These are phyloP conservation scores for Lachnellula occidentalis DNA, from an alignment of 2,329 filamentous ascomycete species.

Conservation along the genomic window DNA sequence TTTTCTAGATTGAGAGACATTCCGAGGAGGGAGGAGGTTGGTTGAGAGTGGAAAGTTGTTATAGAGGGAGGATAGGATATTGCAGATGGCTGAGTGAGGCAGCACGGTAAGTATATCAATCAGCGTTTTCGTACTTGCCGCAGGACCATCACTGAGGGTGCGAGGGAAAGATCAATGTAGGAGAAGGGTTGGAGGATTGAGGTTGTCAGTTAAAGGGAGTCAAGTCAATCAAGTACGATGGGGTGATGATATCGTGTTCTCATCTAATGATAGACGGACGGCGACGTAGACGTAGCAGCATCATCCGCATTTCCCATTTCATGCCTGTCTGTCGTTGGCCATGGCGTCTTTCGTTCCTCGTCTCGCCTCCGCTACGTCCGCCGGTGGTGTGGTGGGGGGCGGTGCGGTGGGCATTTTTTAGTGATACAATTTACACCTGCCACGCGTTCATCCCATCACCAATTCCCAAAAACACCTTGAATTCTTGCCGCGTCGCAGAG, in stretches of 20 bases:
- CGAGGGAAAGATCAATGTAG: not conserved
- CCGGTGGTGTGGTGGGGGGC: not conserved
- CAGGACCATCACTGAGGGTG: conserved; percentile 13
- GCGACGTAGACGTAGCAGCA: no score
- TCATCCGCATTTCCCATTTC: no score
- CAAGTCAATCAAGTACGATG: no score
- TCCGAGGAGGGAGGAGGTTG: conserved; percentile 9
- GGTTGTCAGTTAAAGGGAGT: no score
- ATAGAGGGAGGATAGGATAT: conserved; percentile 2
- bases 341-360: not conserved
- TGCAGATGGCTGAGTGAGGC: not conserved
- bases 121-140: conserved; percentile 10
- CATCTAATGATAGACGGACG: no score
- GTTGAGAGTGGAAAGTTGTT: not conserved
- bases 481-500: conserved; percentile 7
- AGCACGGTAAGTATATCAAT: conserved; percentile 2
- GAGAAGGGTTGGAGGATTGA: no score
- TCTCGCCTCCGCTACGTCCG: not conserved
- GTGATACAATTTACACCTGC: conserved; percentile 2
- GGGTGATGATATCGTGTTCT: no score
- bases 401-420: not conserved
- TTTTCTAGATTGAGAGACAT: conserved; percentile 75
- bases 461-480: conserved; percentile 7
- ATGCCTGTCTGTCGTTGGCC: no score
- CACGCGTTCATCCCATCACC: conserved; percentile 9